Percentiles rank a stretch among this genome's conserved stretches.
phyloP scores from a whole-genome alignment of 768 basidiomycete species.

The Psilocybe tampanensis region DNA sequence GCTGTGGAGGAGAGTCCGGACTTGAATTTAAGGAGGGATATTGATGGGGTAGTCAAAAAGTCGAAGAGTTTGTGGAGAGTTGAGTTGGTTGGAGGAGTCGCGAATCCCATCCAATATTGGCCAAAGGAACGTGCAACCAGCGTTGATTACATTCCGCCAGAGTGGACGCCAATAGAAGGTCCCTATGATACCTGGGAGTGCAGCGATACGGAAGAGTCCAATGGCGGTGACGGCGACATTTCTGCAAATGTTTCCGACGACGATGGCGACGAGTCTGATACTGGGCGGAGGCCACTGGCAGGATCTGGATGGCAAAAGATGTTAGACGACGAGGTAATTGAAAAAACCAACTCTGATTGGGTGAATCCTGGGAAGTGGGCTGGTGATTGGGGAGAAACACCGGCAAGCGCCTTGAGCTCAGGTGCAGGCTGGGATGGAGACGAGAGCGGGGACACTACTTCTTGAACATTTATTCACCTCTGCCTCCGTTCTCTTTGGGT shows the following conservation, averaged over 20 bases:
- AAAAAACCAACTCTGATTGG: constrained; percentile 13
- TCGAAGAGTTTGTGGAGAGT: constrained; percentile 41
- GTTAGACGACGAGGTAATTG: constrained; percentile 4
- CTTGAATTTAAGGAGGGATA: constrained; percentile 39
- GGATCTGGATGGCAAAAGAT: constrained; percentile 13
- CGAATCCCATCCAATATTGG: constrained; percentile 30
- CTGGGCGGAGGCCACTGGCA: constrained; percentile 24
- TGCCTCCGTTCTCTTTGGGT: background rate
- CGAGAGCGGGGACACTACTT: constrained; percentile 41
- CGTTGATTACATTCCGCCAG: constrained; percentile 42
- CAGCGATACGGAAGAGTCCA: constrained; percentile 32
- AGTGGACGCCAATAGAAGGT: constrained; percentile 47
- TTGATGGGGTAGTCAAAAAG: constrained; percentile 32
- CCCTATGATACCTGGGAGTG: constrained; percentile 27
- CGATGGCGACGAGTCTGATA: constrained; percentile 28
- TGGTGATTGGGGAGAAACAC: constrained; percentile 17
- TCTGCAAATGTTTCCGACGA: constrained; percentile 11
- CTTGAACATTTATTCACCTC: constrained; percentile 11
- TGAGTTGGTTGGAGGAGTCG: constrained; percentile 44
- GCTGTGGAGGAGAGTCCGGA: constrained; percentile 46
- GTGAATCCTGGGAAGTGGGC: constrained; percentile 14
- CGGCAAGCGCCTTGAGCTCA: constrained; percentile 32
- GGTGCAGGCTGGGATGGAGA: constrained; percentile 50
- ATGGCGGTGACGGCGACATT: constrained; percentile 36
- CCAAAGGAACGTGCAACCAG: constrained; percentile 33